phyloP scores from a whole-genome alignment of 768 basidiomycete genomes.

The Peribolospora baueri region DNA sequence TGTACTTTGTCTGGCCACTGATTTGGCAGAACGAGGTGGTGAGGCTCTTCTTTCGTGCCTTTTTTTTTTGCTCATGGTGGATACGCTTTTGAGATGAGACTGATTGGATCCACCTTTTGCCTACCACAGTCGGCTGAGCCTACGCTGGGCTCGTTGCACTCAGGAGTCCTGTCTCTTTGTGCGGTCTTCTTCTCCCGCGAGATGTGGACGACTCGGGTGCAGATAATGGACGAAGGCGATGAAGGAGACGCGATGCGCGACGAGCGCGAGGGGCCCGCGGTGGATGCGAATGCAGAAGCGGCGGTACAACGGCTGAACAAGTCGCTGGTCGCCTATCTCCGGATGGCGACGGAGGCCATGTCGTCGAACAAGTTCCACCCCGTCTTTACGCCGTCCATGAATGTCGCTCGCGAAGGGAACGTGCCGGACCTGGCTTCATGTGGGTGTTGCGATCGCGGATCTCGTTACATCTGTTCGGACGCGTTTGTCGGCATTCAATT shows the following conservation, averaged over 20 bases:
- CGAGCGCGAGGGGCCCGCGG: too few species aligned
- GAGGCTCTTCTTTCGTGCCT: constrained; percentile 16
- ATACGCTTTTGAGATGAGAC: constrained; percentile 3
- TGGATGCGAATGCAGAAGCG: neutral
- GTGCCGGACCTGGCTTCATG: constrained; percentile 15
- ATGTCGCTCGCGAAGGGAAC: constrained; percentile 13
- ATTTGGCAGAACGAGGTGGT: constrained; percentile 60
- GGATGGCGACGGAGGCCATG: constrained; percentile 25
- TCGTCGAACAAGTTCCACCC: constrained; percentile 19
- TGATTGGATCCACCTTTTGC: too few species aligned
- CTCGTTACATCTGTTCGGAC: neutral
- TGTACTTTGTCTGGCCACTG: constrained; percentile 39
- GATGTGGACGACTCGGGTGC: too few species aligned
- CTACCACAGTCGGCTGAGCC: too few species aligned
- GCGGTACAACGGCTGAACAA: neutral
- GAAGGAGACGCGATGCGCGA: too few species aligned
- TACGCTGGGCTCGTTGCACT: too few species aligned
- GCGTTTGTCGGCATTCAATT: neutral
- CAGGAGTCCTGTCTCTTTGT: too few species aligned
- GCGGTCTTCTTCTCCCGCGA: too few species aligned
- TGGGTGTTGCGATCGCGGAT: constrained; percentile 29
- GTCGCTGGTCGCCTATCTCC: neutral
- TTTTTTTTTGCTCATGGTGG: neutral
- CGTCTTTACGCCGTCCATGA: constrained; percentile 36
- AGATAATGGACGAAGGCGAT: too few species aligned